phyloP scores from a whole-genome alignment of 2,329 filamentous ascomycete species.

The Calonectria honghensis region DNA sequence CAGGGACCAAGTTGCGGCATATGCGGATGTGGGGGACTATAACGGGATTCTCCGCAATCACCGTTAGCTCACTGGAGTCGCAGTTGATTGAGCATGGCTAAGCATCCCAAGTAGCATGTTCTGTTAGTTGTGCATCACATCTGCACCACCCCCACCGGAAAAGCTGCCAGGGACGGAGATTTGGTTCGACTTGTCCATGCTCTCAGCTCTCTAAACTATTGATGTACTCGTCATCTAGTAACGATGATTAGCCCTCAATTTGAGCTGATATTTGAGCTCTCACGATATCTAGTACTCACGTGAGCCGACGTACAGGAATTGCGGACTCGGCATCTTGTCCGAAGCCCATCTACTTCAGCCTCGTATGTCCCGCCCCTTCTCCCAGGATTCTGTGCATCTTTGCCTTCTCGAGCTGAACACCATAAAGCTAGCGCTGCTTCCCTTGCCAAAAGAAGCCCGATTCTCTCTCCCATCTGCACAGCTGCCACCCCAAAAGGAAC shows the following conservation, averaged over 20 bases:
- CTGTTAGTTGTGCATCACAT: not conserved
- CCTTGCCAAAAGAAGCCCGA: not conserved
- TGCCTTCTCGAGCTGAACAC: not conserved
- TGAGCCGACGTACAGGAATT: not conserved
- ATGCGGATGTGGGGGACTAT: constrained; percentile 1
- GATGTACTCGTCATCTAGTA: constrained; percentile 3
- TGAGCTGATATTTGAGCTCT: constrained; percentile 4
- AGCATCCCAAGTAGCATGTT: not conserved
- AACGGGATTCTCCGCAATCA: not conserved
- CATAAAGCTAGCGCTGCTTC: not conserved
- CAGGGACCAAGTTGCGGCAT: not conserved
- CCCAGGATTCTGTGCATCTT: constrained; percentile 11
- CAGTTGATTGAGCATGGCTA: no score
- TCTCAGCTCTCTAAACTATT: constrained; percentile 9
- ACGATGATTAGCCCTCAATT: not conserved
- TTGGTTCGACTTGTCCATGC: not conserved
- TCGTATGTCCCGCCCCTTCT: not conserved
- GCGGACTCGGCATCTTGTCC: not conserved
- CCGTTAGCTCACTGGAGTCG: not conserved
- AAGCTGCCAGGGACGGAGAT: constrained; percentile 12
- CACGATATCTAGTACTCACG: not conserved
- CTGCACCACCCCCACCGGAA: not conserved
- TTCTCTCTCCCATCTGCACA: not conserved
- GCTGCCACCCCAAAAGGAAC: not conserved
- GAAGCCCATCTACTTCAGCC: not conserved